Evolutionary conservation across 2,329 filamentous ascomycete genomes (phyloP), one percentile per base, ranked within the genome.

Genomic region (Tolypocladium ovalisporum): DNA sequence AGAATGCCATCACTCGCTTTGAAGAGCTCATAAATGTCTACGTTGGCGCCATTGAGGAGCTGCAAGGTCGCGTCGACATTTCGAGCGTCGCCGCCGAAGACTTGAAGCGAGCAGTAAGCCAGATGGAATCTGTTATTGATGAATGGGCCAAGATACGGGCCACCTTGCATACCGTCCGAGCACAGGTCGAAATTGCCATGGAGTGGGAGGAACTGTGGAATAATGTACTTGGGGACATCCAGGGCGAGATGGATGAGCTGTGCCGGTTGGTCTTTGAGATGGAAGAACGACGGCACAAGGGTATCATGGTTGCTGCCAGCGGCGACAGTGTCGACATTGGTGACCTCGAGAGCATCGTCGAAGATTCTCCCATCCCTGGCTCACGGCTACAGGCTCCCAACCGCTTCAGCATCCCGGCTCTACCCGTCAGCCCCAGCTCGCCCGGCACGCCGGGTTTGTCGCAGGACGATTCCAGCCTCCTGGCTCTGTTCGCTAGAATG

Each of bases 201-300:
- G 94, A 99, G 68, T 99, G 93, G 93, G 92, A 97, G 71, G 92
- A 97, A 73, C 79, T 99, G 39, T 97, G 94, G 93, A 90, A 90
- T 65, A 90, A 83, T 62, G 93, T 97, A 3, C 78, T 99, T 3
- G 93, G 92, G 51, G 93, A 97, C 69, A 96, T 97, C 60, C 89
- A 92, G 55, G 85, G 87, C 61, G 94, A 99, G 73, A 86, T 84
- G 73, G 89, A 94, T 62, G 86, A 87, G 51, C 78, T 96, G 19
- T 84, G 83, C 66, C 81, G 88, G 42, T 76, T 96, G 53, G 89
- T 97, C 35, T 97, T 97, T 66, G 92, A 97, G 72, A 96, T 97
- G 91, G 94, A 99, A 71, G 94, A 97, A 74, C 88, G 91, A 62
- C 82, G 94, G 53, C 93, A 97, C 71, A 87, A 87, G 70, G 88